Conservation (phyloP, 306 rosid species). For the Calophaca sinica region DNA sequence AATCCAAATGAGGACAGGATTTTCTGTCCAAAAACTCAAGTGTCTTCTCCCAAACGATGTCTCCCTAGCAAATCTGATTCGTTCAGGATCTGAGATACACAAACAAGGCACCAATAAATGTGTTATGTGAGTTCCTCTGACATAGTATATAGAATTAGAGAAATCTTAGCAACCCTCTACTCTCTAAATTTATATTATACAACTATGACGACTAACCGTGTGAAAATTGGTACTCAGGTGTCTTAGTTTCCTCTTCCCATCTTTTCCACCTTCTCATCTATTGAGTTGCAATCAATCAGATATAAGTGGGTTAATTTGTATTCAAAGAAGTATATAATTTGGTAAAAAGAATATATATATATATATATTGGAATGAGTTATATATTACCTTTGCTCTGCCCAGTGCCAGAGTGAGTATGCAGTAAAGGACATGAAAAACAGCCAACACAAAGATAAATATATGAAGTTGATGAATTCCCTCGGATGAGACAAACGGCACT, state of each 20-base stretch:
- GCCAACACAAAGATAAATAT: slow-evolving; percentile 85
- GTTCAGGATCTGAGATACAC: slow-evolving; percentile 70
- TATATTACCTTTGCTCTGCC: slow-evolving; percentile 70
- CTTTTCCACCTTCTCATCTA: slow-evolving; percentile 93
- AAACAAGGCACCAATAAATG: slow-evolving; percentile 3
- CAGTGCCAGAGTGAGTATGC: slow-evolving; percentile 73
- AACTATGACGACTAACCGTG: slow-evolving; percentile 62
- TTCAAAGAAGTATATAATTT: too few species aligned
- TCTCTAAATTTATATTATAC: neutral
- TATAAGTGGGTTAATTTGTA: neutral
- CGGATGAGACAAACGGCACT: slow-evolving; percentile 69
- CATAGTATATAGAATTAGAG: neutral
- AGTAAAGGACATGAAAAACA: slow-evolving; percentile 70
- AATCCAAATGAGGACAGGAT: slow-evolving; percentile 77
- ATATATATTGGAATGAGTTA: too few species aligned
- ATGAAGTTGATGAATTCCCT: slow-evolving; percentile 86
- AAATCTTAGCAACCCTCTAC: too few species aligned
- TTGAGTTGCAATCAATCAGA: neutral
- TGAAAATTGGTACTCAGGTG: slow-evolving; percentile 77
- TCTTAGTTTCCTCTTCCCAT: slow-evolving; percentile 90
- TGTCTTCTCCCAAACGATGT: slow-evolving; percentile 96
- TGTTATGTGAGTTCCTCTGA: neutral
- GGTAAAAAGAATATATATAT: too few species aligned
- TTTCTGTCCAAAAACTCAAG: slow-evolving; percentile 75
- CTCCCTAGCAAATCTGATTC: slow-evolving; percentile 89